Conservation (phyloP, 2,329 filamentous ascomycete genomes). For the Cephalotrichum gorgonifer region DNA sequence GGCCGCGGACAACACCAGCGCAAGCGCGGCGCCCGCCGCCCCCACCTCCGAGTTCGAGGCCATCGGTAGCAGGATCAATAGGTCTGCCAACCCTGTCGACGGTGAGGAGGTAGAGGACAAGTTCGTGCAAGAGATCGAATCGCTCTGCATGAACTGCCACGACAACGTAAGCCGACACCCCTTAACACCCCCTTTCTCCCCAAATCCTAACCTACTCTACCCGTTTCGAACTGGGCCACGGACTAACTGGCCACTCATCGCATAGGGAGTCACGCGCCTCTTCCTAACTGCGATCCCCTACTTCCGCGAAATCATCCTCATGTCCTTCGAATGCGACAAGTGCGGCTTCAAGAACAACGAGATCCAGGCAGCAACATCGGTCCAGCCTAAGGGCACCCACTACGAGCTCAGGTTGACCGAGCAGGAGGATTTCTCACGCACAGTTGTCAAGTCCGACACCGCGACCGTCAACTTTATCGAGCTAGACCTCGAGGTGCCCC, state of each 20-base stretch:
- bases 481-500: constrained; percentile 84
- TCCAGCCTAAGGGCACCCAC: constrained; percentile 78
- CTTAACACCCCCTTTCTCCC: background rate
- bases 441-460: constrained; percentile 86
- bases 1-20: constrained; percentile 24
- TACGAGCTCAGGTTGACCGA: constrained; percentile 73
- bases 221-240: too few relatives aligned
- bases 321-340: constrained; percentile 89
- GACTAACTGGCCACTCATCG: constrained; percentile 9
- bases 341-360: constrained; percentile 88
- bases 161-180: constrained; percentile 50
- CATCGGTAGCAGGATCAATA: constrained; percentile 51
- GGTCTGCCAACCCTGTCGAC: constrained; percentile 27
- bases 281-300: constrained; percentile 89
- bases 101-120: constrained; percentile 36
- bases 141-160: constrained; percentile 78
- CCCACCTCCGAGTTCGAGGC: constrained; percentile 51
- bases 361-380: constrained; percentile 82
- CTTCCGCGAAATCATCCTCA: constrained; percentile 95
- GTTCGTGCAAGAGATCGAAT: constrained; percentile 61
- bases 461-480: constrained; percentile 82
- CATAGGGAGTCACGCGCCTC: constrained; percentile 70
- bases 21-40: constrained; percentile 23
- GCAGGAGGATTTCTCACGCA: constrained; percentile 66
- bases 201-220: background rate